Conservation (phyloP, 768 basidiomycete genomes). For the Lactarius hatsudake region DNA sequence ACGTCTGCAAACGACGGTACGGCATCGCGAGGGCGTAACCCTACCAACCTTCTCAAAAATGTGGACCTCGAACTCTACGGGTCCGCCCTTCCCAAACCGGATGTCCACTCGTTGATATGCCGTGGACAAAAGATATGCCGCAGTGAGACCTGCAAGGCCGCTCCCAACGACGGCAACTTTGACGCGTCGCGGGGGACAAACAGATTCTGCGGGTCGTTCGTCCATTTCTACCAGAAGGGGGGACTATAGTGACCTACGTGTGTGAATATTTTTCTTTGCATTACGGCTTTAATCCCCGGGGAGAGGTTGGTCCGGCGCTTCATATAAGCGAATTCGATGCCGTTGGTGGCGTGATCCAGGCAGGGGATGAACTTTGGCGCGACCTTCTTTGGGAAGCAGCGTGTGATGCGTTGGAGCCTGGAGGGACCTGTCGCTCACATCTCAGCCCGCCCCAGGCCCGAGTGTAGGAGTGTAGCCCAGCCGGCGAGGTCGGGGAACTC, state of each 20-base stretch:
- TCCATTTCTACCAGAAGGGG: not conserved
- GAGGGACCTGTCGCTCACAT: no score
- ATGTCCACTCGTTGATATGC: conserved; percentile 26
- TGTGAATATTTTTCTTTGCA: not conserved
- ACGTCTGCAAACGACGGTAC: not conserved
- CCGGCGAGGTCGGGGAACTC: no score
- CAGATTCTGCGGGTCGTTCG: not conserved
- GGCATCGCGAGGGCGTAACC: not conserved
- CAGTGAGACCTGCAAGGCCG: conserved; percentile 70
- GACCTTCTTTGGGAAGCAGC: no score
- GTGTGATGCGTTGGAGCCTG: no score
- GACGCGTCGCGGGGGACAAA: conserved; percentile 27
- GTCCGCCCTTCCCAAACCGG: conserved; percentile 22
- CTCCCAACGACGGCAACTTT: conserved; percentile 71
- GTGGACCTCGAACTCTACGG: conserved; percentile 61
- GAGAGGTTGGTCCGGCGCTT: not conserved
- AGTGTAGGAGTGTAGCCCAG: no score
- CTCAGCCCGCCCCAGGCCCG: no score
- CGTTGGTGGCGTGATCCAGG: not conserved
- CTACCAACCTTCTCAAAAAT: conserved; percentile 69
- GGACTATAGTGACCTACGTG: not conserved
- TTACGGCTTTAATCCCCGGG: not conserved
- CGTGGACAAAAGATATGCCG: conserved; percentile 54
- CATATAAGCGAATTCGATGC: not conserved
- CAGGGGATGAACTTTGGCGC: no score